Evolutionary conservation across 306 rosid genomes (phyloP).

Genomic region (Nissolia schottii): DNA sequence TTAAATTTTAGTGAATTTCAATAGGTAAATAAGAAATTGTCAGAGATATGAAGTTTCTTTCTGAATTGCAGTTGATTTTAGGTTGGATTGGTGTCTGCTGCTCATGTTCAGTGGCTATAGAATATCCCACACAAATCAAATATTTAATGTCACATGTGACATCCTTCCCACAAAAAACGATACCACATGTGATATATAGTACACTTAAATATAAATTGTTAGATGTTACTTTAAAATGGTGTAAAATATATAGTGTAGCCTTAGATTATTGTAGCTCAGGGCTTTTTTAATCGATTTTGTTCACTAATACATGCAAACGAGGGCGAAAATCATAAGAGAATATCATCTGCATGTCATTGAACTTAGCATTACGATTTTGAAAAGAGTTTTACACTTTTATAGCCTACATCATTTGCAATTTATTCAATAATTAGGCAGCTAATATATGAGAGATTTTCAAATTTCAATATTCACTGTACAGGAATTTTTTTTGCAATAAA

Average conservation of each 20-base stretch:
- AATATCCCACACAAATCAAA: not conserved
- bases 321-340: not conserved
- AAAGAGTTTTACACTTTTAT: not conserved
- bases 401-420: too few species aligned
- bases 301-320: not conserved
- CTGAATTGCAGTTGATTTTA: not conserved
- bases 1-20: not conserved
- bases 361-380: not conserved
- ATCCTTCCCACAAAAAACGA: too few species aligned
- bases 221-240: too few species aligned
- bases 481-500: not conserved
- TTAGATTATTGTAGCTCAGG: not conserved
- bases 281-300: not conserved
- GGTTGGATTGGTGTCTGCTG: not conserved
- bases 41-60: not conserved
- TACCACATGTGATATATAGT: not conserved
- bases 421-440: not conserved
- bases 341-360: not conserved
- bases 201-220: too few species aligned
- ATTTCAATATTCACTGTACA: not conserved
- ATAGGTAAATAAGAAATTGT: not conserved
- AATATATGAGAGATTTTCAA: not conserved
- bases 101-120: not conserved
- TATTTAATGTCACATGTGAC: not conserved
- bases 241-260: too few species aligned